phyloP scores from a whole-genome alignment of 2,329 filamentous ascomycete genomes.

The Lachnellula hyalina region DNA sequence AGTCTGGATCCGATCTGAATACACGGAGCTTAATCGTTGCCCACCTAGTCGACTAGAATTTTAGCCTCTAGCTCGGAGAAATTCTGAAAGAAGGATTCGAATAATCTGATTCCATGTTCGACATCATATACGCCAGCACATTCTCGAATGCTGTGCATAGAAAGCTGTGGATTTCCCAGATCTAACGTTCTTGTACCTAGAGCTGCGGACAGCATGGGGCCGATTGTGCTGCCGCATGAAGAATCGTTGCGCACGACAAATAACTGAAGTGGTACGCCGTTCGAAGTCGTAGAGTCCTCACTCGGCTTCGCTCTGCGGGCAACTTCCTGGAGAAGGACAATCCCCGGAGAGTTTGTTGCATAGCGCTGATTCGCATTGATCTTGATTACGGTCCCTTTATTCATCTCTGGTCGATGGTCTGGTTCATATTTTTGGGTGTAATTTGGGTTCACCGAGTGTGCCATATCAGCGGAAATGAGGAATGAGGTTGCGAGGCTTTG shows the following conservation, averaged over 20 bases:
- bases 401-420: conserved; percentile 89
- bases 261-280: conserved; percentile 81
- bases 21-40: neutral
- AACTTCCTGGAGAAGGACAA: conserved; percentile 85
- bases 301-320: conserved; percentile 56
- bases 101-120: conserved; percentile 77
- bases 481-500: conserved; percentile 89
- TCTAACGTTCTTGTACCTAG: conserved; percentile 86
- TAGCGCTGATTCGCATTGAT: conserved; percentile 97
- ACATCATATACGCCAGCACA: conserved; percentile 86
- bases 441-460: conserved; percentile 93
- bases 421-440: conserved; percentile 88
- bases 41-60: conserved; percentile 72
- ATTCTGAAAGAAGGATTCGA: conserved; percentile 79
- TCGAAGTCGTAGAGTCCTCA: conserved; percentile 42
- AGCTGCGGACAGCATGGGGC: conserved; percentile 87
- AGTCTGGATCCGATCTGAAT: neutral
- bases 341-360: conserved; percentile 92
- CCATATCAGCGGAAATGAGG: conserved; percentile 95
- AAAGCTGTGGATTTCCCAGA: conserved; percentile 87
- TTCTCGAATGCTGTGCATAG: conserved; percentile 96
- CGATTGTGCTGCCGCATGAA: conserved; percentile 91
- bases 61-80: conserved; percentile 79
- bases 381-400: conserved; percentile 95
- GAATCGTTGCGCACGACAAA: conserved; percentile 97